These are phyloP conservation scores for Fusarium fracticaudum DNA, from an alignment of 2,329 filamentous ascomycete genomes.

Conservation along the genomic window DNA sequence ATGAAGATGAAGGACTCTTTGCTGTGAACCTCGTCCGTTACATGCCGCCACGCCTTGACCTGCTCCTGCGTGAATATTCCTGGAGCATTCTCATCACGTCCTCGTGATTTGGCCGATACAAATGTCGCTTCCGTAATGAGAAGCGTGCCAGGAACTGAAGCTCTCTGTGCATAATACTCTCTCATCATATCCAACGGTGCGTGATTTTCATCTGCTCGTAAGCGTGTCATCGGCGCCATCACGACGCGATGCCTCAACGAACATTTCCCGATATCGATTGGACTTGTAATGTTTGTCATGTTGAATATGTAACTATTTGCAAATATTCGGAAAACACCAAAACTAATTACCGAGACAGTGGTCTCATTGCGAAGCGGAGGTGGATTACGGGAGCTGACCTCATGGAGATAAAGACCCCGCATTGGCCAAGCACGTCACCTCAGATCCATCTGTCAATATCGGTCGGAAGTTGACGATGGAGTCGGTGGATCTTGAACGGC, in stretches of 20 bases:
- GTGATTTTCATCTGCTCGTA: conserved; percentile 2
- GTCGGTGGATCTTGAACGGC: conserved; percentile 1
- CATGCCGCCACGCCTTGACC: not conserved
- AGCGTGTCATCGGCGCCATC: conserved; percentile 22
- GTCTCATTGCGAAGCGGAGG: not conserved
- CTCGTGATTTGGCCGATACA: not conserved
- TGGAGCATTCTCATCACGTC: conserved; percentile 2
- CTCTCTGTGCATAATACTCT: conserved; percentile 24
- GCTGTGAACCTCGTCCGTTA: conserved; percentile 3
- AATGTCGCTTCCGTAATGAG: conserved; percentile 21
- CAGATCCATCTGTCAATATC: conserved; percentile 7
- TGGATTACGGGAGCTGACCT: not conserved
- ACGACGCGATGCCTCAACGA: conserved; percentile 15
- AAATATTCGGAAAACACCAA: not conserved
- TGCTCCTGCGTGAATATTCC: conserved; percentile 7
- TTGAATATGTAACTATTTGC: not conserved
- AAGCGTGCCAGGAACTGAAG: conserved; percentile 18
- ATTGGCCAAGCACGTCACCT: conserved; percentile 9
- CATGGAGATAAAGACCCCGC: conserved; percentile 1
- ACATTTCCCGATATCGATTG: conserved; percentile 3
- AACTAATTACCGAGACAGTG: not conserved
- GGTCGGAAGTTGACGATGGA: conserved; percentile 11
- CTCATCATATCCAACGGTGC: conserved; percentile 7
- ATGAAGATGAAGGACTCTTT: conserved; percentile 13
- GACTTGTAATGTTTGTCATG: conserved; percentile 2